Base-by-base conservation (phyloP, 257 asterid genomes). In the Solanum bukasovii region DNA sequence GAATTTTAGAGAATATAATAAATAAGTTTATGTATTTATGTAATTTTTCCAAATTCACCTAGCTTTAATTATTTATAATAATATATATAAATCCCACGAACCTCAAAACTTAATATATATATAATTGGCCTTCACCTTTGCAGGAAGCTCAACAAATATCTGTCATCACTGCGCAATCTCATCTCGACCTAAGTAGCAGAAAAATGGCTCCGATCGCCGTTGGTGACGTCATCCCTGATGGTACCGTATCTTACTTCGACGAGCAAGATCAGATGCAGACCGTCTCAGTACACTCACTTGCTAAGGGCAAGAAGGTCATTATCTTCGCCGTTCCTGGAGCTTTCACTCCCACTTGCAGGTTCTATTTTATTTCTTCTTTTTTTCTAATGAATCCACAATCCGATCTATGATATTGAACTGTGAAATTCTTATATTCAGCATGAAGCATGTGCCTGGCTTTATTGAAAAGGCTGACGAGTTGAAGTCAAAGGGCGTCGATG, bases 271-370 rank as follows among this genome's bases (percentile, higher is more conserved):
- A 95, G 83, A 93, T 94, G 52, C 95, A 94, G 88, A 91, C n/a
- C 83, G 93, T 94, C 16, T 90, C 98, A 6, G 78, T 96, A 31
- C 97, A 94, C 94, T 92, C 98, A 8, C 93, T 96, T 56, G 93
- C 96, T 88, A 92, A 95, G 90, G 97, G 94, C 31, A 95, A 96
- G 84, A 96, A 95, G 90, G 96, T 90, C 91, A 65, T 96, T 85
- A 88, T 96, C 38, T 95, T 95, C 83, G 98, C 96, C 88, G 98
- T 96, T 87, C 99, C 98, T 84, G 98, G 98, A 42, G 99, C 99
- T 65, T 96, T 96, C 91, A 96, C 99, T 79, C 98, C 98, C 44
- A 95, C 98, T 82, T 96, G 99, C 97, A 96, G 99, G 98, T 96
- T 37, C 31, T 77, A 40, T 13, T 40, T 78, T 25, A 4, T 29